A percentile compares a stretch with the other conserved stretches of the same genome.
Evolutionary conservation across 441 rosid genomes (phyloP).

Genomic region (Mallotus japonicus): DNA sequence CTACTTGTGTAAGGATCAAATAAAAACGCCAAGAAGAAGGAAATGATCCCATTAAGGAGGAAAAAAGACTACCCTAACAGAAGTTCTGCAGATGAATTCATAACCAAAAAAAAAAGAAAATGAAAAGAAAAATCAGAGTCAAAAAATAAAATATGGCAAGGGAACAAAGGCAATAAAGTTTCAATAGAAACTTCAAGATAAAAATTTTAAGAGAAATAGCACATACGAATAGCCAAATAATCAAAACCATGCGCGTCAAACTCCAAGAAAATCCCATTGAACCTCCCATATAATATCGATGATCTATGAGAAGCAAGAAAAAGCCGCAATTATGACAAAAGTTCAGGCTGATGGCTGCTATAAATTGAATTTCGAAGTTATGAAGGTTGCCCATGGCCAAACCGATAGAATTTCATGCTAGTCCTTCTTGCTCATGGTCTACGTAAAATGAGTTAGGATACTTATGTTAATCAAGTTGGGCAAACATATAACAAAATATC

Average conservation of each 20-base stretch:
- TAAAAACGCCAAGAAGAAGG: not conserved
- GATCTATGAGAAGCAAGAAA: not conserved
- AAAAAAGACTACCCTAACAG: not conserved
- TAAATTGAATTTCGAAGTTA: not conserved
- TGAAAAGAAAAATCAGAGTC: not conserved
- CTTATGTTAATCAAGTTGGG: not conserved
- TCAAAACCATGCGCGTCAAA: not conserved
- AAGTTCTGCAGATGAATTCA: not conserved
- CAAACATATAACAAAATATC: not conserved
- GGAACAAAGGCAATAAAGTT: not conserved
- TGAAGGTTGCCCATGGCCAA: not conserved
- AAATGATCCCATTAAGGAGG: not conserved
- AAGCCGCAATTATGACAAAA: not conserved
- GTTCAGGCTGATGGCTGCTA: not conserved
- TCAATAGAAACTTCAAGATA: not conserved
- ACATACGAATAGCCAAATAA: not conserved
- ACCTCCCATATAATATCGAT: not conserved
- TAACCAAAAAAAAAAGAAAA: slow-evolving; percentile 1
- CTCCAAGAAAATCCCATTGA: not conserved
- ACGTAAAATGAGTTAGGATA: not conserved
- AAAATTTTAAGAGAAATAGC: too few species aligned
- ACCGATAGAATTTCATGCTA: not conserved
- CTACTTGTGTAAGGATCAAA: slow-evolving; percentile 27
- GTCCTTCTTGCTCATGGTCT: not conserved
- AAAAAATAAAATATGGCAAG: slow-evolving; percentile 4